A percentile compares a stretch with the other conserved stretches of the same genome.
Evolutionary conservation across 1,139 yeast genomes (phyloP).

Genomic region (Martiniozyma asiatica): DNA sequence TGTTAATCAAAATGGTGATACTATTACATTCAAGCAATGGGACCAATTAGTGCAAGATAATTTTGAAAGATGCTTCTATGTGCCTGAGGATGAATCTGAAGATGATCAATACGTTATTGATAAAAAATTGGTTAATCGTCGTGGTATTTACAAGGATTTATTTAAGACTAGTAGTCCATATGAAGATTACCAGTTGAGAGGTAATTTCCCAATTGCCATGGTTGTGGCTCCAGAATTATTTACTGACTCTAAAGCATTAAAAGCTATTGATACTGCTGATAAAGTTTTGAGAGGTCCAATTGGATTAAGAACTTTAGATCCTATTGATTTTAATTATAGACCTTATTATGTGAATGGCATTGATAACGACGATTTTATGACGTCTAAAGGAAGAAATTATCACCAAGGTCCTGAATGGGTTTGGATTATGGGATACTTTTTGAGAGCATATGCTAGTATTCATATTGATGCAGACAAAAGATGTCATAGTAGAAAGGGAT

Average conservation of each 20-base stretch:
- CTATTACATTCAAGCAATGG: constrained; percentile 54
- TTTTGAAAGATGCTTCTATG: constrained; percentile 68
- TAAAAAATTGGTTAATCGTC: constrained; percentile 56
- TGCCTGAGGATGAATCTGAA: constrained; percentile 49
- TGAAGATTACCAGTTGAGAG: constrained; percentile 89
- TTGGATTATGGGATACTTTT: constrained; percentile 80
- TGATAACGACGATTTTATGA: constrained; percentile 79
- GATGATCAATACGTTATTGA: constrained; percentile 51
- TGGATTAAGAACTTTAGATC: constrained; percentile 89
- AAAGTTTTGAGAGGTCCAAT: constrained; percentile 68
- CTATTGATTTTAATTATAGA: constrained; percentile 80
- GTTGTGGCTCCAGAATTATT: constrained; percentile 89
- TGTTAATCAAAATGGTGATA: constrained; percentile 42
- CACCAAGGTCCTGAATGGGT: constrained; percentile 99
- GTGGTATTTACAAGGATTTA: constrained; percentile 89
- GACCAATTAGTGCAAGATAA: constrained; percentile 51
- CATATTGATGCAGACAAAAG: constrained; percentile 26
- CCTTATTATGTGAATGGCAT: constrained; percentile 77
- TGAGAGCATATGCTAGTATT: constrained; percentile 60
- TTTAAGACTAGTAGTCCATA: constrained; percentile 71
- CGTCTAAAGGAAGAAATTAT: constrained; percentile 90
- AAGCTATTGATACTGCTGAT: constrained; percentile 65
- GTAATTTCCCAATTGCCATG: constrained; percentile 90
- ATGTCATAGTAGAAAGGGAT: constrained; percentile 28
- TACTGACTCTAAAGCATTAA: constrained; percentile 43